Conservation (phyloP, 2,329 filamentous ascomycete genomes). For the Berkeleyomyces rouxiae region DNA sequence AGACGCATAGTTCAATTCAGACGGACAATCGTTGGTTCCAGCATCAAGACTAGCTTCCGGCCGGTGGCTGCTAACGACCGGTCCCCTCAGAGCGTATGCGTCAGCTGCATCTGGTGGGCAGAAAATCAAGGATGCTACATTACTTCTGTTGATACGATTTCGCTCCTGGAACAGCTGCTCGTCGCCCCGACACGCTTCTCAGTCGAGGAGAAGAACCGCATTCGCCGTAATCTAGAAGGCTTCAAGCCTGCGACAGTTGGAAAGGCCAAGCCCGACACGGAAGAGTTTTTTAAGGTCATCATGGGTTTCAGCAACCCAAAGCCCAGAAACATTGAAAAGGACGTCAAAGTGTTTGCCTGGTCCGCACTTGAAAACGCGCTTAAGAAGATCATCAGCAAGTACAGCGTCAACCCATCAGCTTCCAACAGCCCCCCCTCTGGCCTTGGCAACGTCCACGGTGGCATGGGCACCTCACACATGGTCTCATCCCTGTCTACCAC, state of each 20-base stretch:
- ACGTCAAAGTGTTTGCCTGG: conserved; percentile 98
- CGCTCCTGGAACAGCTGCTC: conserved; percentile 80
- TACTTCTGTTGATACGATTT: conserved; percentile 93
- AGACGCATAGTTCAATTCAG: conserved; percentile 79
- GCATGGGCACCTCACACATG: conserved; percentile 19
- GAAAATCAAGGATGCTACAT: conserved; percentile 84
- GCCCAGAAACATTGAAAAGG: conserved; percentile 95
- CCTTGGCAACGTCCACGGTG: not conserved
- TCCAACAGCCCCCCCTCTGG: conserved; percentile 22
- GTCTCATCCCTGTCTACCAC: conserved; percentile 25
- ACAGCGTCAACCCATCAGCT: conserved; percentile 38
- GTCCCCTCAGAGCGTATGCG: conserved; percentile 70
- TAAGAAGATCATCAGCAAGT: conserved; percentile 98
- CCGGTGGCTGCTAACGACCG: conserved; percentile 65
- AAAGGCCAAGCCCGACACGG: conserved; percentile 79
- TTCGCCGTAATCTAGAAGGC: conserved; percentile 85
- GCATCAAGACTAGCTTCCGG: conserved; percentile 64
- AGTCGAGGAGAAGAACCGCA: conserved; percentile 96
- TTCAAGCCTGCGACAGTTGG: conserved; percentile 87
- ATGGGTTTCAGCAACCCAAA: conserved; percentile 95
- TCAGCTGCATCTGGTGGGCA: conserved; percentile 95
- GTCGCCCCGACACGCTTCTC: conserved; percentile 61
- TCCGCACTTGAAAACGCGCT: conserved; percentile 71
- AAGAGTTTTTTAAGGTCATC: conserved; percentile 97
- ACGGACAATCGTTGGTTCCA: conserved; percentile 65